These are phyloP conservation scores for Botryosphaeria dothidea DNA, from an alignment of 2,329 filamentous ascomycete genomes.

Conservation along the genomic window DNA sequence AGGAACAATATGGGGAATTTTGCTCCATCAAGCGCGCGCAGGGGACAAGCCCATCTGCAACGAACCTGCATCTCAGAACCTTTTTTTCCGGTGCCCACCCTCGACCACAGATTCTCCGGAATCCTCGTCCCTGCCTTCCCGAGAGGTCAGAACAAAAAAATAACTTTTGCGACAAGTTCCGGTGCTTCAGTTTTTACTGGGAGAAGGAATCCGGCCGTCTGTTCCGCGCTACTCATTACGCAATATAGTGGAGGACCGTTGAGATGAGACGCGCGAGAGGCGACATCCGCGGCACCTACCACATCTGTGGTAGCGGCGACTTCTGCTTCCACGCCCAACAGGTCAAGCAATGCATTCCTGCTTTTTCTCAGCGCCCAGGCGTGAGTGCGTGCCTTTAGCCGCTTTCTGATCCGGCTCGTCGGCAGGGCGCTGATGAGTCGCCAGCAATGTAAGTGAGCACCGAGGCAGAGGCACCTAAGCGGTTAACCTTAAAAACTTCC, in stretches of 20 bases:
- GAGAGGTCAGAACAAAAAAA: neutral
- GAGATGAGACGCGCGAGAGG: conserved; percentile 4
- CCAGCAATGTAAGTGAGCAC: neutral
- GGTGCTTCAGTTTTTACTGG: conserved; percentile 11
- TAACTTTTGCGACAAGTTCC: neutral
- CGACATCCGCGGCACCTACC: neutral
- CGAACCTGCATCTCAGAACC: conserved; percentile 2
- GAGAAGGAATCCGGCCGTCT: neutral
- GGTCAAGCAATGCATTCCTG: neutral
- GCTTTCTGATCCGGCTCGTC: neutral
- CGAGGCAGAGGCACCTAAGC: neutral
- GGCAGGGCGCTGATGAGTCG: neutral
- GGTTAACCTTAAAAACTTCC: neutral
- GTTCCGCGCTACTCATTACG: neutral
- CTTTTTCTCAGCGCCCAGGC: neutral
- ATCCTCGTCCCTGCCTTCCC: neutral
- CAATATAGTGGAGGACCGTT: conserved; percentile 2
- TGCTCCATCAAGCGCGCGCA: neutral
- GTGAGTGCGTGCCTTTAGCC: neutral
- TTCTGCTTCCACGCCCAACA: neutral
- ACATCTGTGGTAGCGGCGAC: neutral
- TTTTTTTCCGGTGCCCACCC: neutral
- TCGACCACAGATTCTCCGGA: neutral
- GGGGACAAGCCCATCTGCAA: conserved; percentile 8
- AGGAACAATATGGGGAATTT: neutral